Conservation (phyloP, 2,329 filamentous ascomycete species). For the Annulohypoxylon truncatum region DNA sequence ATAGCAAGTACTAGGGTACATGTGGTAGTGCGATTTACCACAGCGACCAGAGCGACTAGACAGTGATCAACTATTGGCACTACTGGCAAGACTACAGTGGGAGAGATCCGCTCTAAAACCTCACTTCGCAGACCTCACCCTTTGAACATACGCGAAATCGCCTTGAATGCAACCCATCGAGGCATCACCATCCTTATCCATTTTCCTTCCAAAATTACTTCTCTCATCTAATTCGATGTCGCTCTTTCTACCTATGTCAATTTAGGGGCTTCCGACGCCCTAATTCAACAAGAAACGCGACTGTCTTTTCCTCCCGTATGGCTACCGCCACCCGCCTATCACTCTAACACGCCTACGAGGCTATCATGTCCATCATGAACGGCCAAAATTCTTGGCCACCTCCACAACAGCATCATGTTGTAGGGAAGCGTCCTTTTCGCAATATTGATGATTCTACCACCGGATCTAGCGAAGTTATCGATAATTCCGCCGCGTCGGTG, state of each 20-base stretch:
- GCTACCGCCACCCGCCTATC: conserved; percentile 62
- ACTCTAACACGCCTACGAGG: conserved; percentile 61
- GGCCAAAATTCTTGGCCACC: conserved; percentile 74
- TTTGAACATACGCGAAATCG: conserved; percentile 64
- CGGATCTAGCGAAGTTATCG: conserved; percentile 64
- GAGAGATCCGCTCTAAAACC: conserved; percentile 44
- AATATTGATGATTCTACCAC: conserved; percentile 70
- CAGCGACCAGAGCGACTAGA: background rate
- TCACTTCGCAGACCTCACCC: conserved; percentile 62
- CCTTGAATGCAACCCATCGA: conserved; percentile 64
- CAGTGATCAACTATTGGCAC: background rate
- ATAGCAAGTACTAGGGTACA: background rate
- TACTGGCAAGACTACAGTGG: background rate
- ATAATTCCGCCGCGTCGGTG: conserved; percentile 63
- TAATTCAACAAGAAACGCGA: conserved; percentile 62
- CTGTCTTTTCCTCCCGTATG: conserved; percentile 65
- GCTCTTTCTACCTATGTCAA: conserved; percentile 62
- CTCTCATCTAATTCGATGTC: conserved; percentile 65
- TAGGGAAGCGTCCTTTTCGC: conserved; percentile 63
- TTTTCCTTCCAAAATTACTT: conserved; percentile 54
- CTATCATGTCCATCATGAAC: conserved; percentile 74
- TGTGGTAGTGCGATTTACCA: background rate
- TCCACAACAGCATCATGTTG: conserved; percentile 62
- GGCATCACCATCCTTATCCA: conserved; percentile 57
- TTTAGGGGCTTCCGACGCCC: conserved; percentile 60